phyloP scores from a whole-genome alignment of 306 rosid species.

The Medicago arabica region DNA sequence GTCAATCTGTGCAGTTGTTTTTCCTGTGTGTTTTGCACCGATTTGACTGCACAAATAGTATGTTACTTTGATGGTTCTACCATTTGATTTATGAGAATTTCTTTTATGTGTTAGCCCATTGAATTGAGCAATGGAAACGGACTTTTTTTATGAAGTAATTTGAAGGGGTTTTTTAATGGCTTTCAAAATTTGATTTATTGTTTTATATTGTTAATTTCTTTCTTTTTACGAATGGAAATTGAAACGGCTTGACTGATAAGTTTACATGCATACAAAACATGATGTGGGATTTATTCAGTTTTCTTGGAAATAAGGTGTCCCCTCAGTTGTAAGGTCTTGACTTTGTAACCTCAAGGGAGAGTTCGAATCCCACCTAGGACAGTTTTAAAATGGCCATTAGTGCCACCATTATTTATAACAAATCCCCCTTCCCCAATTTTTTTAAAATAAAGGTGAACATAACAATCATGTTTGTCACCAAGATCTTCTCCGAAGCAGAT shows the following conservation, averaged over 20 bases:
- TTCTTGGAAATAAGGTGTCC: slow-evolving; percentile 28
- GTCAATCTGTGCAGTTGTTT: neutral
- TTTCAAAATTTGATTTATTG: slow-evolving; percentile 7
- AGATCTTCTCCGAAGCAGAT: slow-evolving; percentile 23
- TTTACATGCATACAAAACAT: slow-evolving; percentile 8
- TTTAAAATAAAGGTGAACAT: neutral
- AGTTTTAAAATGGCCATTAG: too few relatives aligned
- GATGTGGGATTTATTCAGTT: slow-evolving; percentile 20
- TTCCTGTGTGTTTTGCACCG: neutral
- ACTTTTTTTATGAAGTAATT: slow-evolving; percentile 19
- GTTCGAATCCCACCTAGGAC: too few relatives aligned
- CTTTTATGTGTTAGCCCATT: slow-evolving; percentile 15
- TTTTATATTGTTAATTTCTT: neutral
- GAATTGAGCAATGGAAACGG: slow-evolving; percentile 1
- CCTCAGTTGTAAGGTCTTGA: too few relatives aligned
- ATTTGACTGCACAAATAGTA: slow-evolving; percentile 10
- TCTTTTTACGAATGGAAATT: slow-evolving; percentile 7
- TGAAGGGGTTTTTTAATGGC: slow-evolving; percentile 13
- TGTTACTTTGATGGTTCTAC: slow-evolving; percentile 25
- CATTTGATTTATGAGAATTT: slow-evolving; percentile 24
- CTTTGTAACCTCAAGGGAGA: too few relatives aligned
- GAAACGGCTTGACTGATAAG: neutral
- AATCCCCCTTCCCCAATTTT: too few relatives aligned
- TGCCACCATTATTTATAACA: too few relatives aligned
- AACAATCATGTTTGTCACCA: slow-evolving; percentile 33